Evolutionary conservation across 495 filamentous ascomycete genomes (phyloP), one percentile per base, ranked within the genome.

Genomic region (Penicillium canariense): DNA sequence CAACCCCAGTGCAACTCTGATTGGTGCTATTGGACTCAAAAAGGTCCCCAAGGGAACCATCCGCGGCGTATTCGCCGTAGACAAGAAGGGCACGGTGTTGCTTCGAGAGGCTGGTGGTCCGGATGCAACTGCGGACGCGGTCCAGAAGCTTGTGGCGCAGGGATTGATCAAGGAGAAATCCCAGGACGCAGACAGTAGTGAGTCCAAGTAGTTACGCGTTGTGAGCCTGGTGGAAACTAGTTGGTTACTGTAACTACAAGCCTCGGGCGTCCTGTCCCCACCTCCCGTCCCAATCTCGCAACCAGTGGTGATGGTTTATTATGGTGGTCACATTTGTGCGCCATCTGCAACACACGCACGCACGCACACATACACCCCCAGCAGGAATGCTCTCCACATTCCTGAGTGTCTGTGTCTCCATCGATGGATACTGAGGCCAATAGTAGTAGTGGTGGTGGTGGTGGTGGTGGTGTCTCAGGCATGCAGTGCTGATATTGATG

Each of bases 21-120:
- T 94, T 59, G 74, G 56, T 22, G 88, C 87, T 34, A 81, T 94
- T 61, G 87, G 88, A 3, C 68, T 94, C 56, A 89, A 88, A 68
- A 96, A 93, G 72, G 52, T 69, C 3, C 83, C 86, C 25, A 85
- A 80, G 69, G 87, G 89, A n/a, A 96, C 88, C 27, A 82, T 74
- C 26, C 82, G 94, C 55, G 93, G 92, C 51, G 88, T 97, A 22
- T 91, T 96, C 61, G 89, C 87, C 47, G 75, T 98, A 54, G 83
- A 90, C 65, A 97, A 96, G 71, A 62, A 62, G 25, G 77, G 77
- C 20, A 78, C 74, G 52, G 65, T 81, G 15, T 56, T 76, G 50
- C 66, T 75, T 23, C 53, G 62, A 10, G 63, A 76, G 36, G 48
- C 65, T 7, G 79, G 77, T 35, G 77, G 78, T 23, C 79, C 79